Conservation (phyloP, 257 asterid genomes). For the Thymus quinquecostatus region DNA sequence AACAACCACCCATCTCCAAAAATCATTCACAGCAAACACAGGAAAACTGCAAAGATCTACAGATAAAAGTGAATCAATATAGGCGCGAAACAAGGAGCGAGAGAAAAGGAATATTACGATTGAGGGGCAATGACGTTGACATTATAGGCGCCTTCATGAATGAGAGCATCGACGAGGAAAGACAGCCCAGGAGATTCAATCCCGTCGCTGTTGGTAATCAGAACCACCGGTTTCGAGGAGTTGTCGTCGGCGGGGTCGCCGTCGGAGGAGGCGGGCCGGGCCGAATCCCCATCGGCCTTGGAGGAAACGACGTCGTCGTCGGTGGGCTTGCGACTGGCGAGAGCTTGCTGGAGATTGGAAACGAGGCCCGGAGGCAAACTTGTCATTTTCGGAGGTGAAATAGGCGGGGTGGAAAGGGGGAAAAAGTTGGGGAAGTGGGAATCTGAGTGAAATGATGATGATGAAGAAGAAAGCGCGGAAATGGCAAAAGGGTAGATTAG, state of each 20-base stretch:
- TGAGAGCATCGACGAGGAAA: constrained; percentile 51
- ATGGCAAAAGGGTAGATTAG: constrained; percentile 35
- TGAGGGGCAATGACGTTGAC: constrained; percentile 62
- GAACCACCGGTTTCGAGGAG: constrained; percentile 60
- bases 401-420: background rate
- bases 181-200: constrained; percentile 84
- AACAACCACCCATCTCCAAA: no score
- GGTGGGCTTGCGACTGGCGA: constrained; percentile 53
- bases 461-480: constrained; percentile 36
- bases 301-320: no score
- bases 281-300: constrained; percentile 36
- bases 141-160: constrained; percentile 40
- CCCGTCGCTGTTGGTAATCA: constrained; percentile 89
- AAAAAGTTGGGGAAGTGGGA: constrained; percentile 23
- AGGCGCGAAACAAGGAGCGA: background rate
- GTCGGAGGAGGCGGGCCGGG: constrained; percentile 38
- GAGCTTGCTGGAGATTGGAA: constrained; percentile 78
- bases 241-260: constrained; percentile 44
- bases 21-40: background rate
- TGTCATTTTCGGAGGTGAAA: constrained; percentile 46
- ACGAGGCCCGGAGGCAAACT: constrained; percentile 85
- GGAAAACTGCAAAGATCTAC: constrained; percentile 26
- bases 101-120: constrained; percentile 47
- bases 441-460: constrained; percentile 43
- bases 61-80: background rate